These are phyloP conservation scores for Calonectria fujianensis DNA, from an alignment of 2,329 filamentous ascomycete species.

Conservation along the genomic window DNA sequence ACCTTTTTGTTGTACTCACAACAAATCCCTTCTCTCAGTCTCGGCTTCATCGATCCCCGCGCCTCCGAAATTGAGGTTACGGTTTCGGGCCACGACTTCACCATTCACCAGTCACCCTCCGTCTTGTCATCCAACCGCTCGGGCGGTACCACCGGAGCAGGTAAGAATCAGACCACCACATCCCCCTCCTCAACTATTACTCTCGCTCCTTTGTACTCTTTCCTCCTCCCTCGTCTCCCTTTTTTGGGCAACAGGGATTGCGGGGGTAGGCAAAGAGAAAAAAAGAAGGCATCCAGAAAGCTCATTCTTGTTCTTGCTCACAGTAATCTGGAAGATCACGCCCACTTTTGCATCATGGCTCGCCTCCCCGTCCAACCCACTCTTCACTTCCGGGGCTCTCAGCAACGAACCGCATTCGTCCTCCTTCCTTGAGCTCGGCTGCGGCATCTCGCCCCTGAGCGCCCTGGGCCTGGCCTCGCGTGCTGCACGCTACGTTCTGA, in stretches of 20 bases:
- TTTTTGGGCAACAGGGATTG: neutral
- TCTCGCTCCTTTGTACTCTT: neutral
- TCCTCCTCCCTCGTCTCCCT: slow-evolving; percentile 30
- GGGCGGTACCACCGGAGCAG: slow-evolving; percentile 74
- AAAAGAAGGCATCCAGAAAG: slow-evolving; percentile 8
- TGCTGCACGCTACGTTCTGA: slow-evolving; percentile 82
- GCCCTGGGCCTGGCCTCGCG: slow-evolving; percentile 79
- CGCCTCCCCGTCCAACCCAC: slow-evolving; percentile 75
- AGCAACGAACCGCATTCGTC: slow-evolving; percentile 65
- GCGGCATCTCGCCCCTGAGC: slow-evolving; percentile 88
- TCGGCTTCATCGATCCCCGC: slow-evolving; percentile 89
- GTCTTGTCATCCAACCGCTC: slow-evolving; percentile 85
- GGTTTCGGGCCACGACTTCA: slow-evolving; percentile 81
- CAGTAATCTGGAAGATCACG: slow-evolving; percentile 94
- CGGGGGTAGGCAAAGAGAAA: neutral
- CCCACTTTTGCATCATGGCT: slow-evolving; percentile 90
- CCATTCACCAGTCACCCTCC: slow-evolving; percentile 88
- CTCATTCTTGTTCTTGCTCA: slow-evolving; percentile 31
- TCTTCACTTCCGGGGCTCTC: slow-evolving; percentile 74
- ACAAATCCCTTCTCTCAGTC: slow-evolving; percentile 81
- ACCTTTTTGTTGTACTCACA: slow-evolving; percentile 91
- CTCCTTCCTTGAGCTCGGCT: slow-evolving; percentile 87
- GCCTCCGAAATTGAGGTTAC: slow-evolving; percentile 79
- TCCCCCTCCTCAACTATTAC: neutral
- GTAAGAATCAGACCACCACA: slow-evolving; percentile 55